These are phyloP conservation scores for Brassica cretica DNA, from an alignment of 345 rosid genomes.

Conservation along the genomic window DNA sequence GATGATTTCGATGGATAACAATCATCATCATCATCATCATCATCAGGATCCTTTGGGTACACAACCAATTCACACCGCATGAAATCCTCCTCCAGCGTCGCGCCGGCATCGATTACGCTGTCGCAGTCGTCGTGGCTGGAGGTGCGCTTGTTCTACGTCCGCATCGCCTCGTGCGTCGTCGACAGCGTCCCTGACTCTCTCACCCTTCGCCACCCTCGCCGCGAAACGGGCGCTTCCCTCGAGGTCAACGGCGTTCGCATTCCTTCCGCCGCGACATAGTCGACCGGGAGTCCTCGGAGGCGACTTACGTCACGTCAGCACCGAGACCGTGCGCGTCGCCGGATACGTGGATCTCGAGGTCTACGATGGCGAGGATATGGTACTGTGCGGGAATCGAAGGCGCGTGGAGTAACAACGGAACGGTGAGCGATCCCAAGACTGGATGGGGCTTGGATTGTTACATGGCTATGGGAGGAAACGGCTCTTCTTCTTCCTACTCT, in stretches of 20 bases:
- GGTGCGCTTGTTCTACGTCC: slow-evolving; percentile 80
- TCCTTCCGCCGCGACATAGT: slow-evolving; percentile 81
- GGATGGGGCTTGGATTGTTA: slow-evolving; percentile 86
- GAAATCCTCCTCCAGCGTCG: slow-evolving; percentile 21
- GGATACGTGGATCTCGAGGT: slow-evolving; percentile 86
- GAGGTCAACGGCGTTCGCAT: slow-evolving; percentile 75
- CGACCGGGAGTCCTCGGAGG: slow-evolving; percentile 74
- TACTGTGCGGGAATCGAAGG: slow-evolving; percentile 81
- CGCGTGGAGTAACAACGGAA: slow-evolving; percentile 51
- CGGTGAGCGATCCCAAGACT: slow-evolving; percentile 48
- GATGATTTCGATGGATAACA: slow-evolving; percentile 36
- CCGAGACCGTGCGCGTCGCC: slow-evolving; percentile 75
- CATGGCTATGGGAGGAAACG: slow-evolving; percentile 47
- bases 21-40: slow-evolving; percentile 30
- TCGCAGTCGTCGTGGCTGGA: slow-evolving; percentile 72
- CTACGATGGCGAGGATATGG: slow-evolving; percentile 50
- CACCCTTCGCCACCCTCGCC: slow-evolving; percentile 67
- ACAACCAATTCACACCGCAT: slow-evolving; percentile 47
- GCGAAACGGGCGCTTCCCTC: slow-evolving; percentile 66
- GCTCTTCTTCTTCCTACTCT: background rate
- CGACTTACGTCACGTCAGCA: slow-evolving; percentile 77
- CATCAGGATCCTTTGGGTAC: slow-evolving; percentile 33
- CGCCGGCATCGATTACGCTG: slow-evolving; percentile 14
- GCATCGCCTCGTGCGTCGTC: slow-evolving; percentile 61
- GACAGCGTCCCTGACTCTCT: slow-evolving; percentile 68